Evolutionary conservation across 2,329 filamentous ascomycete genomes (phyloP).

Genomic region (Colletotrichum lindemuthianum): DNA sequence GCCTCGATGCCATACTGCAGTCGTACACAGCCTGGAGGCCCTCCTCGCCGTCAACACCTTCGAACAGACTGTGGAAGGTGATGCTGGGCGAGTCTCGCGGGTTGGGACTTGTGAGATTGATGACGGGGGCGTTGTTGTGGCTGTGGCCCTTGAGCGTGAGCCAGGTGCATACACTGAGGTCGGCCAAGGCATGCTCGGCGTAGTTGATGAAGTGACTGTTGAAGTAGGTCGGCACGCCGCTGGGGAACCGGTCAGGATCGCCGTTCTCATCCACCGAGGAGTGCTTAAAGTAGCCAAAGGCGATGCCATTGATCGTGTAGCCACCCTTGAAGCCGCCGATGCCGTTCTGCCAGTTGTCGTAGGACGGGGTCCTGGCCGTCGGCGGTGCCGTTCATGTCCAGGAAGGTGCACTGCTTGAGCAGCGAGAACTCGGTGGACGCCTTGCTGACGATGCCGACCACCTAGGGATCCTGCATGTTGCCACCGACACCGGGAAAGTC

Average conservation of each 20-base stretch:
- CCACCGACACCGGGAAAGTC: conserved; percentile 61
- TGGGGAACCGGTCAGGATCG: conserved; percentile 63
- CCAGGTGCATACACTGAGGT: conserved; percentile 52
- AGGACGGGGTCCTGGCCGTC: conserved; percentile 48
- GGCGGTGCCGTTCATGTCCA: conserved; percentile 36
- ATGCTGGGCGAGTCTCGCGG: conserved; percentile 71
- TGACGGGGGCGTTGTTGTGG: conserved; percentile 68
- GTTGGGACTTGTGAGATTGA: conserved; percentile 68
- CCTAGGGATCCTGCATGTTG: conserved; percentile 58
- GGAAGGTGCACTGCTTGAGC: conserved; percentile 46
- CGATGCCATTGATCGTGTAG: conserved; percentile 61
- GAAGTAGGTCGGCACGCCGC: conserved; percentile 64
- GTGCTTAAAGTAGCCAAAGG: conserved; percentile 55
- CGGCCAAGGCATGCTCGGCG: conserved; percentile 53
- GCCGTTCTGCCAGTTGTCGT: conserved; percentile 46
- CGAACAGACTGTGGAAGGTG: conserved; percentile 65
- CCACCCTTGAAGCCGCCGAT: conserved; percentile 43
- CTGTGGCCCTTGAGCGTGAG: conserved; percentile 62
- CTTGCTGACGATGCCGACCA: conserved; percentile 39
- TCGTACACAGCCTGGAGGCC: conserved; percentile 54
- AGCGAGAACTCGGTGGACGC: conserved; percentile 41
- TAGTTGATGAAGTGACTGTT: conserved; percentile 66
- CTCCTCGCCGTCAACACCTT: conserved; percentile 54
- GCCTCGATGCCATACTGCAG: conserved; percentile 57
- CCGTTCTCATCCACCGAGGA: conserved; percentile 50